A percentile compares a stretch with the other conserved stretches of the same genome.
phyloP scores from a whole-genome alignment of 306 rosid genomes.

The Clitoria ternatea region DNA sequence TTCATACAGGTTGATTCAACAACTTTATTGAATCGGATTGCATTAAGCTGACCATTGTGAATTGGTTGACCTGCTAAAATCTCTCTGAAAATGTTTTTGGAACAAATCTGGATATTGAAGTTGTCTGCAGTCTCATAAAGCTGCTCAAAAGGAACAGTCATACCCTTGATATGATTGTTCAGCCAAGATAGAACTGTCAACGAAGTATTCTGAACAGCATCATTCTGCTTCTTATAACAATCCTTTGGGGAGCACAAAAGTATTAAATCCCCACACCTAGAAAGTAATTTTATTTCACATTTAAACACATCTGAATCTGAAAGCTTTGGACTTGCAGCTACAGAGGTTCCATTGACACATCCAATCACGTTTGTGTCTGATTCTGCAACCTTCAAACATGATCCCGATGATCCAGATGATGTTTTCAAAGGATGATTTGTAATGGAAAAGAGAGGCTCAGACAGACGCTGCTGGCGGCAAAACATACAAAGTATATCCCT shows the following conservation, averaged over 20 bases:
- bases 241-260: conserved; percentile 60
- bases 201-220: conserved; percentile 75
- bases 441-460: conserved; percentile 61
- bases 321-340: conserved; percentile 34
- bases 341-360: conserved; percentile 32
- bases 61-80: conserved; percentile 40
- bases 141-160: conserved; percentile 37
- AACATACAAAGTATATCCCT: conserved; percentile 70
- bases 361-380: conserved; percentile 32
- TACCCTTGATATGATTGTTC: conserved; percentile 54
- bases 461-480: conserved; percentile 84
- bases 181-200: conserved; percentile 76
- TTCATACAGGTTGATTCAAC: conserved; percentile 27
- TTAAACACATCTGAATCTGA: conserved; percentile 42
- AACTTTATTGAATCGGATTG: conserved; percentile 28
- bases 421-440: conserved; percentile 34
- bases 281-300: conserved; percentile 61
- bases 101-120: conserved; percentile 44
- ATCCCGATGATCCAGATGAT: conserved; percentile 45
- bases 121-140: conserved; percentile 41
- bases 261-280: conserved; percentile 56
- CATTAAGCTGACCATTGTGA: conserved; percentile 35
- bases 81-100: conserved; percentile 34
- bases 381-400: conserved; percentile 46
- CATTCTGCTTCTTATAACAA: conserved; percentile 63